Evolutionary conservation across 306 rosid species (phyloP).

Genomic region (Pyrus bretschneideri): DNA sequence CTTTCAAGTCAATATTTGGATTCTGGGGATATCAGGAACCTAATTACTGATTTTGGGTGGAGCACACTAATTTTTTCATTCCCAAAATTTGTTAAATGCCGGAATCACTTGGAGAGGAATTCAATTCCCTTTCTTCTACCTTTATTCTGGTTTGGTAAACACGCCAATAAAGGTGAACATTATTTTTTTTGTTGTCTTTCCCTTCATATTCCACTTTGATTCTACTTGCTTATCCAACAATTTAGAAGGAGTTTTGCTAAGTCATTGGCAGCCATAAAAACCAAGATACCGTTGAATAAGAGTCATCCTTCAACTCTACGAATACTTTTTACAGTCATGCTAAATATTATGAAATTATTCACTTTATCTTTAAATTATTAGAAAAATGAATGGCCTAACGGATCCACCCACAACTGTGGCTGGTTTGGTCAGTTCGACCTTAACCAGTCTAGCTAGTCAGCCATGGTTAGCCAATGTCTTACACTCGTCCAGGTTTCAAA

Average conservation of each 20-base stretch:
- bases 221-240: not conserved
- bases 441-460: not conserved
- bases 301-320: not conserved
- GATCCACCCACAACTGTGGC: not conserved
- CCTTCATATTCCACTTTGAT: not conserved
- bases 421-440: not conserved
- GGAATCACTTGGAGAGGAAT: no score
- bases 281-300: not conserved
- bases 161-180: not conserved
- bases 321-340: not conserved
- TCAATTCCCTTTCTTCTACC: no score
- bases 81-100: no score
- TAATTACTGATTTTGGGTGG: no score
- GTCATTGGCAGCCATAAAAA: conserved; percentile 6
- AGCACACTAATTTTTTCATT: no score
- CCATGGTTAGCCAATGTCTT: not conserved
- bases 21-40: no score
- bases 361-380: not conserved
- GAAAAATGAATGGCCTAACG: not conserved
- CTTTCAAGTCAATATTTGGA: no score
- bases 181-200: not conserved
- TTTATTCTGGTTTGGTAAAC: no score
- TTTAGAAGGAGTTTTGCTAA: not conserved
- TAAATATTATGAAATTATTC: not conserved
- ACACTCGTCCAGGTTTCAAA: not conserved